phyloP scores from a whole-genome alignment of 192 early-diverging fungal species.

The Chytriomyces sp. region DNA sequence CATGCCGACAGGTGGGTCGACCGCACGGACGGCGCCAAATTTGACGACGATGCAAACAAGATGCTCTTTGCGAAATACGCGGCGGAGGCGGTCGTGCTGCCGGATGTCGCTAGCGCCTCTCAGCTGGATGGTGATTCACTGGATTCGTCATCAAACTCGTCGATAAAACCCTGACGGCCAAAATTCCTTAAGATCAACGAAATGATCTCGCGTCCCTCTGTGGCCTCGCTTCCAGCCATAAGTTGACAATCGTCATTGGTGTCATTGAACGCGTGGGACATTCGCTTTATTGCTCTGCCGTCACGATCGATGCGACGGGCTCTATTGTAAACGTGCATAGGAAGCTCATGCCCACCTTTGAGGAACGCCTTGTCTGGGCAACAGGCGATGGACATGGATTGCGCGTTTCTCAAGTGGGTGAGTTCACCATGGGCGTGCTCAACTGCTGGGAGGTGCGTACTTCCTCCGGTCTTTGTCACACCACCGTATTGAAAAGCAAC shows the following conservation, averaged over 20 bases:
- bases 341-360: constrained; percentile 19
- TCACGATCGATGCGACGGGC: constrained; percentile 7
- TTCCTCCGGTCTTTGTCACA: neutral
- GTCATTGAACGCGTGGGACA: constrained; percentile 9
- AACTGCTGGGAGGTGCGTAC: constrained; percentile 27
- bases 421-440: constrained; percentile 9
- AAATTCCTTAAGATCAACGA: too few relatives aligned
- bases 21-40: constrained; percentile 5
- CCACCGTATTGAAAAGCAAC: neutral
- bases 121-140: neutral
- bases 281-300: constrained; percentile 23
- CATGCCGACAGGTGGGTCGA: constrained; percentile 13
- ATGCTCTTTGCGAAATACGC: constrained; percentile 7
- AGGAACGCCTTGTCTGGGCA: constrained; percentile 24
- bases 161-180: too few relatives aligned
- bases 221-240: neutral
- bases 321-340: constrained; percentile 10
- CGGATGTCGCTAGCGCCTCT: neutral
- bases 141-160: neutral
- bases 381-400: constrained; percentile 18
- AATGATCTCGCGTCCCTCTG: too few relatives aligned
- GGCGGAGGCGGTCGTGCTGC: neutral
- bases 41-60: neutral
- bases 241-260: constrained; percentile 3
- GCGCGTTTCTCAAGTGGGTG: neutral